phyloP scores from a whole-genome alignment of 176 grass and related monocot species.

The Oryza meridionalis region DNA sequence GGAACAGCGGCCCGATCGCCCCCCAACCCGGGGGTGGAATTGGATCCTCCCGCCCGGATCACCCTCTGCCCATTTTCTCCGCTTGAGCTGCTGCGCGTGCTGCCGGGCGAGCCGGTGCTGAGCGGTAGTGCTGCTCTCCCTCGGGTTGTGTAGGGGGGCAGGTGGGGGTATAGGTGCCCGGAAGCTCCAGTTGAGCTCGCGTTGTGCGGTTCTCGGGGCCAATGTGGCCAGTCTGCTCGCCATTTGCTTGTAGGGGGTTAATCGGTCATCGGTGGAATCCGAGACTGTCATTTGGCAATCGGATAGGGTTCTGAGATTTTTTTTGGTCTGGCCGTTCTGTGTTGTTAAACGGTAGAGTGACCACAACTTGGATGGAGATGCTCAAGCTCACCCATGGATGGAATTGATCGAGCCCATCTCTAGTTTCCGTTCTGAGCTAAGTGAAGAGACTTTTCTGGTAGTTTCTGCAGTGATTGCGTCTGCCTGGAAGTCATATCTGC shows the following conservation, averaged over 20 bases:
- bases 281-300: background rate
- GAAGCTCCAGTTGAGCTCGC: background rate
- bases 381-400: background rate
- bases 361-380: background rate
- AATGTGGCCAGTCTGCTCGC: slow-evolving; percentile 16
- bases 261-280: background rate
- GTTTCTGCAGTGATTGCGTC: background rate
- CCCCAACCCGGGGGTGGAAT: background rate
- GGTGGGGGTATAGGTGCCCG: background rate
- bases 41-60: slow-evolving; percentile 1
- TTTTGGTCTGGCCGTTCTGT: background rate
- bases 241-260: background rate
- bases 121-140: background rate
- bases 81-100: background rate
- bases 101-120: background rate
- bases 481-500: background rate
- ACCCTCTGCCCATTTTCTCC: background rate
- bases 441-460: background rate
- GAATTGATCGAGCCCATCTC: background rate
- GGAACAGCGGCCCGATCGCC: slow-evolving; percentile 33
- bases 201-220: background rate
- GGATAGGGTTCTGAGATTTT: background rate
- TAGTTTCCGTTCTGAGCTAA: background rate
- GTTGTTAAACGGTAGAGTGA: background rate
- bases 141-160: background rate